Percentiles rank a stretch among this genome's conserved stretches.
Evolutionary conservation across 73 alveolate species (phyloP).

Genomic region (Paraurostyla sp.): DNA sequence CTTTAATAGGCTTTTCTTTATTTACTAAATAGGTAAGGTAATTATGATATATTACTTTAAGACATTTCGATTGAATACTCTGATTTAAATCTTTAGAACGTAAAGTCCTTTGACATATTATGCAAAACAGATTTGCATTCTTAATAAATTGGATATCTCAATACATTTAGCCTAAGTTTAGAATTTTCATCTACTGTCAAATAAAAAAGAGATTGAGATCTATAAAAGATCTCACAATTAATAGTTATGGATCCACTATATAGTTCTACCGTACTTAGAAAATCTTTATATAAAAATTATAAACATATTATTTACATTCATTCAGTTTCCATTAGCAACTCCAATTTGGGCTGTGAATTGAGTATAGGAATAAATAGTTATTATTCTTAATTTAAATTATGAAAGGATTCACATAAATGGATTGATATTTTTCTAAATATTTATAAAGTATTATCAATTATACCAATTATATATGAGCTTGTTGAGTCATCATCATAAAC

Average conservation of each 20-base stretch:
- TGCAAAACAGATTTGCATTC: constrained; percentile 13
- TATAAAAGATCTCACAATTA: neutral
- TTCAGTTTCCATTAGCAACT: constrained; percentile 1
- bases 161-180: constrained; percentile 14
- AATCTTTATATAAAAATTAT: neutral
- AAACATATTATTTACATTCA: neutral
- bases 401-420: constrained; percentile 21
- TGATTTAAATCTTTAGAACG: neutral
- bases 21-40: neutral
- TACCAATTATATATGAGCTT: neutral
- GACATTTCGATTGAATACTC: constrained; percentile 1
- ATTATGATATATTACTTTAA: neutral
- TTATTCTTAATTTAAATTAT: neutral
- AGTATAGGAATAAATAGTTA: neutral
- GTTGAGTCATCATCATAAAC: constrained; percentile 9
- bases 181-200: constrained; percentile 12
- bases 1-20: neutral
- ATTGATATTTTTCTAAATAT: neutral
- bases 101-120: neutral
- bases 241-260: constrained; percentile 15
- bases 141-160: constrained; percentile 32
- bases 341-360: constrained; percentile 1
- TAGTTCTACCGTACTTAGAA: constrained; percentile 14
- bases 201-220: constrained; percentile 5
- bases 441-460: neutral